Evolutionary conservation across 2,329 filamentous ascomycete genomes (phyloP).

Genomic region (Coniochaeta hoffmannii): DNA sequence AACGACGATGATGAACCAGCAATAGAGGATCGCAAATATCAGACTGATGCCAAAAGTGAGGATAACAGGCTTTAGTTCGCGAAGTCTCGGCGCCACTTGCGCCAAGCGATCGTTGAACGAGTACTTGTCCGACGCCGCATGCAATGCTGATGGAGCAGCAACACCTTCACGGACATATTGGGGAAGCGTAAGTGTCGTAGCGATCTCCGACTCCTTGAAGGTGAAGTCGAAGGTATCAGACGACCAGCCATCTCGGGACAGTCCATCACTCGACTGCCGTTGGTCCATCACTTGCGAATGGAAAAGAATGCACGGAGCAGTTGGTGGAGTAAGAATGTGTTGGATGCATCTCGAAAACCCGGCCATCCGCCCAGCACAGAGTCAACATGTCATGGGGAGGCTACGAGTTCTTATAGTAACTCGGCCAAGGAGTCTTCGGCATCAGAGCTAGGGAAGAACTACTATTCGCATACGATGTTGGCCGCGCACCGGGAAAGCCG

Average conservation of each 20-base stretch:
- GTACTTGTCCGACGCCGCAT: not conserved
- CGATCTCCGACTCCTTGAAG: not conserved
- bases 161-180: not conserved
- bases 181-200: not conserved
- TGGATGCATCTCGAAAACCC: not conserved
- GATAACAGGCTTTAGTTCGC: not conserved
- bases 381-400: not conserved
- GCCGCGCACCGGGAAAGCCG: not conserved
- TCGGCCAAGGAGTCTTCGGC: not conserved
- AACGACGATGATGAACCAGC: constrained; percentile 8
- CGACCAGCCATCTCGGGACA: not conserved
- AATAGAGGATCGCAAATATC: constrained; percentile 2
- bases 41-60: not conserved
- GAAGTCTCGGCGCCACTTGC: not conserved
- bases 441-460: too few species aligned
- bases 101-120: not conserved
- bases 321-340: not conserved
- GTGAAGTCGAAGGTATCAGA: not conserved
- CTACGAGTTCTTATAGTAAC: not conserved
- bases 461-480: too few species aligned
- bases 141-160: not conserved
- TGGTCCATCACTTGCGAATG: not conserved
- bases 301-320: too few species aligned
- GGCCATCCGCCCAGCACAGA: not conserved
- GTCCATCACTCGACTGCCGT: not conserved